Base-by-base conservation (phyloP, 2,329 filamentous ascomycete species). In the Penicillium italicum region DNA sequence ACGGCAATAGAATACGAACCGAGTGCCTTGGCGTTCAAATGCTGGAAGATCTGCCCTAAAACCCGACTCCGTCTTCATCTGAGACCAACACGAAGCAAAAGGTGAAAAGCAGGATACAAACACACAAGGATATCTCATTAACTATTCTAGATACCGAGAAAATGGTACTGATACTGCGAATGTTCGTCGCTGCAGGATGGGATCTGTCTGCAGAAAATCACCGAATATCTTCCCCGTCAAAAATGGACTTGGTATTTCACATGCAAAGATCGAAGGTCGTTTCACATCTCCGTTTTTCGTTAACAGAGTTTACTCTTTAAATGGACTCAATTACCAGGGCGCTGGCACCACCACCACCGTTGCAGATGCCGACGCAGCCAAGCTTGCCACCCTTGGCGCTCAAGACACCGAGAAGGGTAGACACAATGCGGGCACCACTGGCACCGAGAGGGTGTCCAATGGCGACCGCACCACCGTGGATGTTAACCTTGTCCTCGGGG, bases 331-430 rank as follows among this genome's bases (percentile, higher is more conserved):
- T 85, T 60, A 99, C 90, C 64, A 99, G 79, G 56, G 94, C 94
- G 69, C 90, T 96, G 57, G 94, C 94, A 73, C 94, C 94, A 67
- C 94, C 94, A 55, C 94, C 94, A 63, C 94, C 94, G 76, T 99
- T 99, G 85, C 94, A 99, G 72, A 99, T 97, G 70, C 90, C 94
- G 37, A 90, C 93, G 70, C 86, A 89, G 55, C 94, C 94, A 74
- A 97, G 87, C 86, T 95, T 97, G 69, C 86, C 92, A 75, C 91
- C 89, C 82, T 92, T 94, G 74, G 94, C 88, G 75, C 84, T 89
- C 69, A 99, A 80, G 34, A 97, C 93, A 61, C 91, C 89, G 52
- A 95, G 85, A 64, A 99, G 77, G 16, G 94, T 99, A 45, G 91
- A 88, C 66, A 96, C 83, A 70, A 99, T 97, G 72, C 94, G 89